Base-by-base conservation (phyloP, 2,329 filamentous ascomycete species). In the Neocucurbitaria cava region DNA sequence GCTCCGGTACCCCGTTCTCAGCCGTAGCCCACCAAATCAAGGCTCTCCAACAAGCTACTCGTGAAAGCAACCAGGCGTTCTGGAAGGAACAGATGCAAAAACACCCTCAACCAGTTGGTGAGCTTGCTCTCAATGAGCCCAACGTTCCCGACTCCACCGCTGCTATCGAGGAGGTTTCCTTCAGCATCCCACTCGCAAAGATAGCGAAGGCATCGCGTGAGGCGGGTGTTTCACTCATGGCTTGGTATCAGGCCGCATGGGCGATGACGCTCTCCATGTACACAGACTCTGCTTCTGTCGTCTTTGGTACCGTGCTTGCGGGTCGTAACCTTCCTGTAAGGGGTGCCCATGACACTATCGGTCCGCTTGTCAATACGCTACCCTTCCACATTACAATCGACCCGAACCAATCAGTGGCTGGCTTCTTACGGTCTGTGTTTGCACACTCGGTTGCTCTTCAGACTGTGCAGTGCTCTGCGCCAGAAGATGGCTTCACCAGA, bases 181-280 rank as follows among this genome's bases (percentile, higher is more conserved):
- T 52, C 26, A 26, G 5, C 40, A 46, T 41, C 18, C 46, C 35
- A 13, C 46, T 31, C 13, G 33, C 30, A 17, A 58, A 47, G 40
- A 49, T 39, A 51, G 28, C 18, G 30, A 30, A 41, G n/a, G 39
- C 44, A 21, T 35, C 48, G 18, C 43, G 52, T 35, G 33, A 28
- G 21, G 10, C 31, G 1, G 20, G 52, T 20, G 46, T 64, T 9
- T 58, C 61, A 8, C 11, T 58, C 1, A 58, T 62, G 23, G 45
- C 59, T 5, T 35, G 69, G 13, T 70, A 70, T 28, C 61, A 72
- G 41, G 72, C 72, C 3, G 77, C 75, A 1, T 80, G 78, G 78
- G 74, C 66, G 0, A 30, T 79, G 2, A 48, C 62, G 5, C 46
- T 79, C 1, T 62, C 64, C 0, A 46, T 45, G 13, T 77, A 73